Evolutionary conservation across 352 stramenopile genomes (phyloP), one percentile per base, ranked within the genome.

Genomic region (Pythium guiyangense): DNA sequence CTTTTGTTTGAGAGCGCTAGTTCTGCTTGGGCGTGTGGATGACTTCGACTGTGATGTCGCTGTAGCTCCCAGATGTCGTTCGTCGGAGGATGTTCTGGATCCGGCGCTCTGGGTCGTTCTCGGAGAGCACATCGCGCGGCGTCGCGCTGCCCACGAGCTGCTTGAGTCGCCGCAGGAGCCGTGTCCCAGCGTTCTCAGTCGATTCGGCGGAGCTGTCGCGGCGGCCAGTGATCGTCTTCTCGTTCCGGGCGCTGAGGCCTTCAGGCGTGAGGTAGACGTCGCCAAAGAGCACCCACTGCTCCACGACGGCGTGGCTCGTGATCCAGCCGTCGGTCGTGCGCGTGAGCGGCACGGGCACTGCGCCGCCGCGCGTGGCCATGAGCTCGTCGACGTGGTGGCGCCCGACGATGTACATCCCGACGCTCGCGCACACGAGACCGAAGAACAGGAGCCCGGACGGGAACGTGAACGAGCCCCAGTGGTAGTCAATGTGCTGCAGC

Each of bases 261-360:
- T 78, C 69, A 0, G 66, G 60, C 8, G 84, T 94, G 27, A 94
- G 58, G 42, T 83, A 78, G 40, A 94, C 75, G 44, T 92, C 77
- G 27, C 84, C 84, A 26, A 94, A 86, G 20, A 94, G 74, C 58
- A 90, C 84, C 84, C 84, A 94, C 55, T 89, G 77, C 63, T 94
- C 84, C 6, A 84, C 72, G 10, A 91, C 71, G 1, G 84, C 84
- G 59, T 90, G 82, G 43, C 71, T 85, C 6, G 84, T 94, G 64
- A 94, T 90, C 84, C 84, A 94, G 2, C 81, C 84, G 43, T 88
- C 70, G 20, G 60, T 81, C 31, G 84, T 94, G 8, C 79, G 70
- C 47, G 81, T 92, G 6, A 94, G 64, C 26, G 84, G 81, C 50
- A 94, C 84, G 11, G 84, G 84, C 12, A 94, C 76, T 2, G 84